Conservation (phyloP, 179 eudicot genomes). For the Amaranthus tricolor region DNA sequence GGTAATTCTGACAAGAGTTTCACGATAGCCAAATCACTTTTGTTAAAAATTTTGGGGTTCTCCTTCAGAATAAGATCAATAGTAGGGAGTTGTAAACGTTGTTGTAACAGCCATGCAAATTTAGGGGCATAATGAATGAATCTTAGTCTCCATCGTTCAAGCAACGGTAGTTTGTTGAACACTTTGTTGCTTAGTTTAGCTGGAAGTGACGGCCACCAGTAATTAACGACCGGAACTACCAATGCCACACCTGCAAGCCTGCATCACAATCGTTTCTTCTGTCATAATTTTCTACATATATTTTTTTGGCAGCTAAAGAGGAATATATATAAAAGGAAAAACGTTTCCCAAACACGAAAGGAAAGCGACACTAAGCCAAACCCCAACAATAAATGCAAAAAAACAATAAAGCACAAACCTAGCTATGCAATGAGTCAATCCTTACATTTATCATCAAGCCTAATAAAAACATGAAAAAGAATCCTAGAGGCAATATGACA, state of each 20-base stretch:
- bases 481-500: too few species aligned
- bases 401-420: too few species aligned
- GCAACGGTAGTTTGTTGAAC: constrained; percentile 15
- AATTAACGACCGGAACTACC: constrained; percentile 30
- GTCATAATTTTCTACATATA: neutral
- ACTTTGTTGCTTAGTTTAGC: constrained; percentile 19
- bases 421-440: too few species aligned
- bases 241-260: constrained; percentile 39
- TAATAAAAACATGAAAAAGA: too few species aligned
- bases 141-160: constrained; percentile 26
- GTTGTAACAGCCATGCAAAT: constrained; percentile 33
- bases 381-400: too few species aligned
- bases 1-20: constrained; percentile 25
- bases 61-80: constrained; percentile 17
- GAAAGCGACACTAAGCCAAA: neutral
- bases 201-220: constrained; percentile 51
- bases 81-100: constrained; percentile 26
- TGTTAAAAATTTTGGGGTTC: constrained; percentile 33
- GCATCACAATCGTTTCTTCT: constrained; percentile 5
- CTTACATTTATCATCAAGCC: too few species aligned
- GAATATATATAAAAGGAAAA: neutral
- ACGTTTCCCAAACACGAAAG: neutral
- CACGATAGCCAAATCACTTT: constrained; percentile 38
- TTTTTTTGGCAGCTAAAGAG: neutral
- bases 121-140: constrained; percentile 27